Conservation (phyloP, 1,139 yeast species). For the Magnusiomyces paraingens region DNA sequence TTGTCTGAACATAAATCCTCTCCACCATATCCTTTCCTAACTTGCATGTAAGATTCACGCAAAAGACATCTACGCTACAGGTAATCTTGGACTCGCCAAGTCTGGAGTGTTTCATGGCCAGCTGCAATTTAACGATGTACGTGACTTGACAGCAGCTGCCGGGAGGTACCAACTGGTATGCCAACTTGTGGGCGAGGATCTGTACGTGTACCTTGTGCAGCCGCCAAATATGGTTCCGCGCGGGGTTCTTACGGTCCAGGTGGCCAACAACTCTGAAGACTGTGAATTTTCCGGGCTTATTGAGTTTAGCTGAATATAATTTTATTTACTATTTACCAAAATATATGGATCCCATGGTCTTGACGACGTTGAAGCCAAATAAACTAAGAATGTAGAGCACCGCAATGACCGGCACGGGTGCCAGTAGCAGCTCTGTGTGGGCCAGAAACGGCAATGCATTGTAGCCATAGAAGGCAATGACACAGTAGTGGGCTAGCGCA, state of each 20-base stretch:
- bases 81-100: not conserved
- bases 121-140: not conserved
- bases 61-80: not conserved
- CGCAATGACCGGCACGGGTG: slow-evolving; percentile 47
- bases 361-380: slow-evolving; percentile 66
- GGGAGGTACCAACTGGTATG: slow-evolving; percentile 4
- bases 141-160: not conserved
- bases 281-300: slow-evolving; percentile 5
- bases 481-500: slow-evolving; percentile 66
- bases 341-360: slow-evolving; percentile 59
- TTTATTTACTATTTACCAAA: slow-evolving; percentile 35
- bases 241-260: not conserved
- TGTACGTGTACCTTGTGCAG: slow-evolving; percentile 5
- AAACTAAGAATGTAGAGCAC: slow-evolving; percentile 36
- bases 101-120: slow-evolving; percentile 2
- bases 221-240: slow-evolving; percentile 4
- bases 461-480: slow-evolving; percentile 81
- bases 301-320: not conserved
- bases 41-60: not conserved
- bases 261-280: not conserved
- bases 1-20: no score
- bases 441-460: slow-evolving; percentile 74
- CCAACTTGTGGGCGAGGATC: not conserved
- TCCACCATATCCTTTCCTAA: no score
- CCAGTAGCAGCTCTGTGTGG: slow-evolving; percentile 49